phyloP scores from a whole-genome alignment of 2,329 filamentous ascomycete species.

The Cercospora nicotianae region DNA sequence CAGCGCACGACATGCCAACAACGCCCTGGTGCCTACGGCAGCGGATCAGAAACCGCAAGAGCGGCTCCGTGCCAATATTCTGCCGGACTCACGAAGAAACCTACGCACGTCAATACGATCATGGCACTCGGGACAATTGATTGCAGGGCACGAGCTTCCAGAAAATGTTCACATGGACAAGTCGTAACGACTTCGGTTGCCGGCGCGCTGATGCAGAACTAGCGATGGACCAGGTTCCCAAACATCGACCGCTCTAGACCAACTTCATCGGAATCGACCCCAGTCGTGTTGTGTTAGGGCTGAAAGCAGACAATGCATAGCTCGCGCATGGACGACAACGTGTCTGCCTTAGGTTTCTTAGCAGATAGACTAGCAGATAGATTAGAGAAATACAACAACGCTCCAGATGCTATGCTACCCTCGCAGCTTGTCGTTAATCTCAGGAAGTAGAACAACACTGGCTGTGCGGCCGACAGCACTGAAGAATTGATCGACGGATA shows the following conservation, averaged over 20 bases:
- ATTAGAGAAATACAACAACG: background rate
- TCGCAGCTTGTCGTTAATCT: too few relatives aligned
- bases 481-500: background rate
- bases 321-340: background rate
- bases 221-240: background rate
- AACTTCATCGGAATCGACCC: background rate
- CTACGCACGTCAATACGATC: background rate
- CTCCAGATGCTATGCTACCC: background rate
- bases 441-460: too few relatives aligned
- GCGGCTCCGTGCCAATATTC: background rate
- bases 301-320: background rate
- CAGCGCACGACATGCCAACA: background rate
- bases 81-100: background rate
- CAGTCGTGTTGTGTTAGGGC: background rate
- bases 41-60: background rate
- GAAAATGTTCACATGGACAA: background rate
- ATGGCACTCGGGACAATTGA: background rate
- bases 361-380: background rate
- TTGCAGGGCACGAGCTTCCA: background rate
- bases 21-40: background rate
- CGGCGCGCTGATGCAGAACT: background rate
- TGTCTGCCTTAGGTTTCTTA: background rate
- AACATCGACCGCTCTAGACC: background rate
- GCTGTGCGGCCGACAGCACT: too few relatives aligned
- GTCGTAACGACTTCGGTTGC: background rate